Conservation (phyloP, 148 eudicot species). For the Cornus kousa region DNA sequence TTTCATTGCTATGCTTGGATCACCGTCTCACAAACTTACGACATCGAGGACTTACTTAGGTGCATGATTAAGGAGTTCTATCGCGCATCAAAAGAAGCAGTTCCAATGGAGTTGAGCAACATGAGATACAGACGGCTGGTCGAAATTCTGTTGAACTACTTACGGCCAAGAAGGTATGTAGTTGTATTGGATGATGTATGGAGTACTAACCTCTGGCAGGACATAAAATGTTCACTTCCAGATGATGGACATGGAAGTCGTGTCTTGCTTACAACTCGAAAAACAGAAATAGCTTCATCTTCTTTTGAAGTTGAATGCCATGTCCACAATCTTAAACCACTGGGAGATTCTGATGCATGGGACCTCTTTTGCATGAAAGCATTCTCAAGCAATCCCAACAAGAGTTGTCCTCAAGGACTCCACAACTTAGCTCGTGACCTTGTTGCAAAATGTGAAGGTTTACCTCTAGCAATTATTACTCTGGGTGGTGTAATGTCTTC, state of each 20-base stretch:
- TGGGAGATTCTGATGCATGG: slow-evolving; percentile 3
- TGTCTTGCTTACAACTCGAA: slow-evolving; percentile 15
- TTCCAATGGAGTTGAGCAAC: too few relatives aligned
- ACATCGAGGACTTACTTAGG: too few relatives aligned
- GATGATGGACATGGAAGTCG: slow-evolving; percentile 6
- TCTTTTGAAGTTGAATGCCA: neutral
- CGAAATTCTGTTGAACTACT: neutral
- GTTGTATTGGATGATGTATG: slow-evolving; percentile 22
- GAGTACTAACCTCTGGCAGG: slow-evolving; percentile 4
- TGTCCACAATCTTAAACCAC: neutral
- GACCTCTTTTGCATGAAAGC: slow-evolving; percentile 13
- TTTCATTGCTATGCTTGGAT: too few relatives aligned
- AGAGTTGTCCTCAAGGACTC: slow-evolving; percentile 11
- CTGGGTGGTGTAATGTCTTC: slow-evolving; percentile 7
- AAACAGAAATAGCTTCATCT: slow-evolving; percentile 5
- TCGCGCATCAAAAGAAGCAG: too few relatives aligned
- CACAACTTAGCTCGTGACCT: neutral
- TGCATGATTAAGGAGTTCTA: too few relatives aligned
- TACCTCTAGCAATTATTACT: slow-evolving; percentile 19
- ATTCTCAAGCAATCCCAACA: neutral
- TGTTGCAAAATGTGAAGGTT: slow-evolving; percentile 17
- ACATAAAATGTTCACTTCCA: slow-evolving; percentile 2
- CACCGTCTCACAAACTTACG: too few relatives aligned
- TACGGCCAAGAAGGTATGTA: neutral
- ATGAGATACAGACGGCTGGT: too few relatives aligned